These are phyloP conservation scores for Cardamine resedifolia DNA, from an alignment of 345 rosid species.

Conservation along the genomic window DNA sequence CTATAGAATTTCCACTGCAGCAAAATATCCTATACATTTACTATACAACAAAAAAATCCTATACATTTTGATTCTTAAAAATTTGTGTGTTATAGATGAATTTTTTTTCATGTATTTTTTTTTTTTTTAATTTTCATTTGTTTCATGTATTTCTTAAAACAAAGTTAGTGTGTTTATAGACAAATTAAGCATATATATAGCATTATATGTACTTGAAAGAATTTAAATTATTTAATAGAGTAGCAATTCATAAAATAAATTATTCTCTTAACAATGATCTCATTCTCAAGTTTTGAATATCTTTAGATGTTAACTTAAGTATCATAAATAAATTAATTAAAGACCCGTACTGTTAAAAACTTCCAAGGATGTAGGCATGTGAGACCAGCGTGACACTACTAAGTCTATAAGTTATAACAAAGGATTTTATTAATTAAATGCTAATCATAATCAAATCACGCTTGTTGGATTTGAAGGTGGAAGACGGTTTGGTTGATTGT, in stretches of 20 bases:
- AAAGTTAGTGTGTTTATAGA: background rate
- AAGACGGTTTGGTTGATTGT: background rate
- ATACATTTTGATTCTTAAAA: too few species aligned
- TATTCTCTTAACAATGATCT: slow-evolving; percentile 10
- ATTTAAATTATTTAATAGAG: background rate
- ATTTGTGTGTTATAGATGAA: background rate
- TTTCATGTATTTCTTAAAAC: background rate
- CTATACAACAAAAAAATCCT: too few species aligned
- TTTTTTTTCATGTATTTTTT: too few species aligned
- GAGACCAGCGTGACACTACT: slow-evolving; percentile 36
- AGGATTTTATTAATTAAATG: slow-evolving; percentile 8
- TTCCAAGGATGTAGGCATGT: slow-evolving; percentile 35
- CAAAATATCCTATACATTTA: too few species aligned
- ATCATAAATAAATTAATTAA: slow-evolving; percentile 3
- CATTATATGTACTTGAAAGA: background rate
- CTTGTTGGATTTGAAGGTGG: background rate
- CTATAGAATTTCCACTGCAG: background rate
- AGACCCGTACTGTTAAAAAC: slow-evolving; percentile 5
- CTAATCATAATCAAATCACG: slow-evolving; percentile 15
- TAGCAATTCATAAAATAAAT: background rate
- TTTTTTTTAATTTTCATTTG: too few species aligned
- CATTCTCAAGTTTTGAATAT: slow-evolving; percentile 34
- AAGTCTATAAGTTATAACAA: slow-evolving; percentile 27
- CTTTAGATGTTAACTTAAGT: slow-evolving; percentile 34
- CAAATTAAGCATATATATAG: background rate